Base-by-base conservation (phyloP, 441 rosid species). In the Croton laevigatus region DNA sequence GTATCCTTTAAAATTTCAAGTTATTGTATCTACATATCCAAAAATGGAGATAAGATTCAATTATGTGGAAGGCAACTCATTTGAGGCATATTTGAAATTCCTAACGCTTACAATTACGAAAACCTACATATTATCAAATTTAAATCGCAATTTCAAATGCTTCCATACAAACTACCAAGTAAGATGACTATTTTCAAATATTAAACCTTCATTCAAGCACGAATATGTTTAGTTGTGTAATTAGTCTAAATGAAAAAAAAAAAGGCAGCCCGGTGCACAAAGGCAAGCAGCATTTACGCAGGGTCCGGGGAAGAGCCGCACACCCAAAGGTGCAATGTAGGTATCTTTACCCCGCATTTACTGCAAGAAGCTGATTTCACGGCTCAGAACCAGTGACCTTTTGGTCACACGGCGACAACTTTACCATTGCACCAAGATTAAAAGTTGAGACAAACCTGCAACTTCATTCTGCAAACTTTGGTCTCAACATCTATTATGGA, bases 401-500 rank as follows among this genome's bases (percentile, higher is more conserved):
- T n/a, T n/a, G n/a, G n/a, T n/a, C n/a, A n/a, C n/a, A n/a, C n/a
- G n/a, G n/a, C n/a, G n/a, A n/a, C n/a, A n/a, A n/a, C n/a, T n/a
- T n/a, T n/a, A n/a, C n/a, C n/a, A n/a, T n/a, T n/a, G n/a, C n/a
- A n/a, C n/a, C n/a, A n/a, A n/a, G n/a, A n/a, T n/a, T n/a, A 27
- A 27, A 27, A 27, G 32, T 27, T 2, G 2, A 27, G 44, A 36
- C 73, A 17, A 57, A 89, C 96, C 91, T 88, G 93, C 76, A 90
- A 81, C 70, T 84, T 84, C 51, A 63, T 72, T 73, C 85, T 71
- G 76, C 84, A 83, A 63, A 60, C 80, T 79, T 80, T 85, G 52
- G 84, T 77, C 69, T 90, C 93, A 49, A 85, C 91, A 32, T 90
- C 96, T 46, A 84, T 67, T 69, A 90, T 66, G 45, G 90, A 86